Base-by-base conservation (phyloP, 2,329 filamentous ascomycete genomes). In the Dichotomopilus funicola region DNA sequence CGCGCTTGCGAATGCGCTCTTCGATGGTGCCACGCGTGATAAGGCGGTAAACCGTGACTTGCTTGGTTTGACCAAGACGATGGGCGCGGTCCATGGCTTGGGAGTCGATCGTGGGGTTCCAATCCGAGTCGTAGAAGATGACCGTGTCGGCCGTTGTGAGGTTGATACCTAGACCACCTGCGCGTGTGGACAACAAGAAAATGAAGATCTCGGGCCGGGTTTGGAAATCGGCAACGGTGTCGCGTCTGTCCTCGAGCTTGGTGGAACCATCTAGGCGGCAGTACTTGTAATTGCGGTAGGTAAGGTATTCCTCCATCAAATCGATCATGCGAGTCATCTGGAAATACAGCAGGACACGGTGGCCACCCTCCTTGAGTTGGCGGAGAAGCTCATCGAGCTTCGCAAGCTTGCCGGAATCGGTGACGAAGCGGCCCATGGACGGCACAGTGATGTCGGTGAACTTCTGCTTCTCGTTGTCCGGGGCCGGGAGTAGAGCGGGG, bases 321-420 rank as follows among this genome's bases (percentile, higher is more conserved):
- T 99, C 92, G 68, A 99, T 97, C 94, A 99, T 99, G 68, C 89
- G 88, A 4, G 94, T 99, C 94, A 99, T 99, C 78, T 99, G 94
- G 88, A 99, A 99, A 79, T 99, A 99, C 19, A 99, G 78, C 53
- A 99, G 78, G 27, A 99, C 94, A 67, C 94, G 91, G 65, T 99
- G 94, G 38, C 88, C 88, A 60, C 88, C 89, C 59, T 90, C 87
- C 79, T 97, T 99, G 66, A 99, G 85, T 70, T 91, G 82, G 69
- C 88, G 88, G 11, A 99, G 80, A 13, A 99, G 78, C 62, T 89
- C 79, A 69, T 99, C 94, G 50, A 99, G 78, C 68, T 91, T 90
- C 47, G 91, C 91, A 58, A 99, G 82, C 75, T 99, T 99, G 67
- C 94, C 94, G 52, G 91, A 96, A 72, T 97, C 94, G 1, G 92